A percentile compares a stretch with the other conserved stretches of the same genome.
Conservation (phyloP, 2,329 filamentous ascomycete species). For the Colletotrichum siamense region DNA sequence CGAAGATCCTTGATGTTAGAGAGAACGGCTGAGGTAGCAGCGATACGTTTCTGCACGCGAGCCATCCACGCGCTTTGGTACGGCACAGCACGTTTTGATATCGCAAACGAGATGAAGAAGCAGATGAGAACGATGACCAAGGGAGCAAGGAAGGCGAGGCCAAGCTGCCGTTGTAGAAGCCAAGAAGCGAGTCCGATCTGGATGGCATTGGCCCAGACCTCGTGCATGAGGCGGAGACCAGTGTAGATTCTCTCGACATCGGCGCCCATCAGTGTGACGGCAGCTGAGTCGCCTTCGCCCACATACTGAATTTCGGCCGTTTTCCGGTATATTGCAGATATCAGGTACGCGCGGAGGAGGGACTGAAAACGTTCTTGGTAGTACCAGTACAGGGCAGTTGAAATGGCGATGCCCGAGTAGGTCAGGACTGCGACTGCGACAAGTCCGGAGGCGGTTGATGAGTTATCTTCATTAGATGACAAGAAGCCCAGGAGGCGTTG, state of each 20-base stretch:
- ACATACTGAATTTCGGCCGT: slow-evolving; percentile 28
- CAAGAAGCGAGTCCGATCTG: slow-evolving; percentile 50
- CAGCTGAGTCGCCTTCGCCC: slow-evolving; percentile 35
- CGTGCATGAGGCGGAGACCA: slow-evolving; percentile 40
- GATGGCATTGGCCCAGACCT: slow-evolving; percentile 45
- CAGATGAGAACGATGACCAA: slow-evolving; percentile 45
- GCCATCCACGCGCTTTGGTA: slow-evolving; percentile 32
- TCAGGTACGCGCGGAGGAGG: slow-evolving; percentile 37
- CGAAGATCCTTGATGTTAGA: neutral
- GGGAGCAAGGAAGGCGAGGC: slow-evolving; percentile 51
- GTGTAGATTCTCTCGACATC: slow-evolving; percentile 48
- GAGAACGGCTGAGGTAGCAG: neutral
- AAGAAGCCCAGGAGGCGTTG: neutral
- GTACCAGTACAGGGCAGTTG: slow-evolving; percentile 43
- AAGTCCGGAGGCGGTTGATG: slow-evolving; percentile 34
- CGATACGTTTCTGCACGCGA: slow-evolving; percentile 20
- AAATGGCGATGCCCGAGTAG: slow-evolving; percentile 46
- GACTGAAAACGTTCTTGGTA: slow-evolving; percentile 35
- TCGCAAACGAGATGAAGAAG: neutral
- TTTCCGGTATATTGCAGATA: slow-evolving; percentile 37
- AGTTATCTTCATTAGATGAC: neutral
- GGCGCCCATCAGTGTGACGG: slow-evolving; percentile 52
- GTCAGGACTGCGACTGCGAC: slow-evolving; percentile 45
- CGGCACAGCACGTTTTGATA: slow-evolving; percentile 32
- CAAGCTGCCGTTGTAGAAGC: slow-evolving; percentile 51